phyloP scores from a whole-genome alignment of 2,329 filamentous ascomycete genomes.

The Sphaerulina musiva region DNA sequence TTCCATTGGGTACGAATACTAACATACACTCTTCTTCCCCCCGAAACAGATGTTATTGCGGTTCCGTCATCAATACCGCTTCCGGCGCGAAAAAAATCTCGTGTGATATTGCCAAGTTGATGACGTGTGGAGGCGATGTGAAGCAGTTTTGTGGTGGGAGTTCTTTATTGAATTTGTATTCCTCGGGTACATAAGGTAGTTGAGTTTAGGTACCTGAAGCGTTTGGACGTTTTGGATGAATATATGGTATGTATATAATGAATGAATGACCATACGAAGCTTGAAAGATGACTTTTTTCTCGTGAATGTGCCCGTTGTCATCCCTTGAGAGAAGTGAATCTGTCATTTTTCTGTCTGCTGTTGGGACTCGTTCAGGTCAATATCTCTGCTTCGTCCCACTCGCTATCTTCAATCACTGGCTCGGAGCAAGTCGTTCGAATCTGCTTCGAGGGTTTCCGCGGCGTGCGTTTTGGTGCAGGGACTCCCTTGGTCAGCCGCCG shows the following conservation, averaged over 20 bases:
- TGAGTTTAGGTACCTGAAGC: background rate
- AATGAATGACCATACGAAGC: no score
- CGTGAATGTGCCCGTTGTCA: no score
- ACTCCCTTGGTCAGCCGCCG: background rate
- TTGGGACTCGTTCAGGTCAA: constrained; percentile 28
- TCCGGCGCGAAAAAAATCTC: constrained; percentile 16
- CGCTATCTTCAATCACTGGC: constrained; percentile 50
- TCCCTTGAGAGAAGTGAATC: no score
- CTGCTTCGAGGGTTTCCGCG: constrained; percentile 29
- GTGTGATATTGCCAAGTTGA: constrained; percentile 21
- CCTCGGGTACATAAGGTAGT: constrained; percentile 16
- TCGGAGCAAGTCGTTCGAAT: constrained; percentile 20
- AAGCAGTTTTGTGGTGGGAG: constrained; percentile 29
- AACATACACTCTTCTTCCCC: background rate
- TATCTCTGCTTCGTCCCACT: constrained; percentile 46
- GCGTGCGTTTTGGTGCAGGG: constrained; percentile 14
- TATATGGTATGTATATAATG: no score
- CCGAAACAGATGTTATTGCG: constrained; percentile 25
- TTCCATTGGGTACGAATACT: no score
- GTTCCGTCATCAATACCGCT: constrained; percentile 17
- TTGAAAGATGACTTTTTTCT: no score
- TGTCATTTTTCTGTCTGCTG: no score
- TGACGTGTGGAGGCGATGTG: constrained; percentile 28
- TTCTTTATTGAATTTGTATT: constrained; percentile 31
- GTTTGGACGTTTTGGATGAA: no score